phyloP scores from a whole-genome alignment of 768 basidiomycete species.

The Pleurotus pulmonarius region DNA sequence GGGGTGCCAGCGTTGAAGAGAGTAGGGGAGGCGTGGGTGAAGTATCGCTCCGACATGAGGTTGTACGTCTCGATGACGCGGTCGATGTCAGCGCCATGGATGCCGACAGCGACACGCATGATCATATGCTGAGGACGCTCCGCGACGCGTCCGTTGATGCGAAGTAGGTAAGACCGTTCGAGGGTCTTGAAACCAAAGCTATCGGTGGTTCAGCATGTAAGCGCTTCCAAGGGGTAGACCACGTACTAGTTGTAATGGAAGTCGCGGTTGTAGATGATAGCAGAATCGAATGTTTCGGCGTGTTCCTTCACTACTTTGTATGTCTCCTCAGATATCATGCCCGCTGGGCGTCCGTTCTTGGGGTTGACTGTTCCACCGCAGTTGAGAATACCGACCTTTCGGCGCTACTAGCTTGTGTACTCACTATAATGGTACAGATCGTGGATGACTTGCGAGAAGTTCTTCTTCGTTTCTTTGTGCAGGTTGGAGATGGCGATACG shows the following conservation, averaged over 20 bases:
- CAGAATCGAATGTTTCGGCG: conserved; percentile 80
- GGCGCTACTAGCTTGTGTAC: conserved; percentile 14
- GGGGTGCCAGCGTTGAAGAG: conserved; percentile 98
- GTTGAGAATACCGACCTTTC: conserved; percentile 15
- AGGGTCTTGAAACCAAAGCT: conserved; percentile 99
- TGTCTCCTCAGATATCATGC: conserved; percentile 89
- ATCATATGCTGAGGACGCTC: conserved; percentile 99
- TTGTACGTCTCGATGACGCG: conserved; percentile 90
- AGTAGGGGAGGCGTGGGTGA: conserved; percentile 97
- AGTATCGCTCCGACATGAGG: conserved; percentile 97
- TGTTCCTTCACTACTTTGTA: conserved; percentile 82
- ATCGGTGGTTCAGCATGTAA: conserved; percentile 1
- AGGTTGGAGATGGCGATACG: conserved; percentile 98
- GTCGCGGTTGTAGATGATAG: conserved; percentile 97
- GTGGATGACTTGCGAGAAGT: conserved; percentile 86
- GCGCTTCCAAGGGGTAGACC: not conserved
- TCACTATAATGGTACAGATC: conserved; percentile 87
- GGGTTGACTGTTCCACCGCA: conserved; percentile 65
- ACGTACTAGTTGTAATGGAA: conserved; percentile 94
- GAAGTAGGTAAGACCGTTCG: conserved; percentile 94
- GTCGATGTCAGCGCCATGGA: conserved; percentile 88
- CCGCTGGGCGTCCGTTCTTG: conserved; percentile 81
- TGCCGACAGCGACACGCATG: conserved; percentile 98
- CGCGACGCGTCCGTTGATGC: conserved; percentile 90
- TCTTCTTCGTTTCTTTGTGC: conserved; percentile 99